Conservation (phyloP, 2,329 filamentous ascomycete genomes). For the Rhynchosporium secalis region DNA sequence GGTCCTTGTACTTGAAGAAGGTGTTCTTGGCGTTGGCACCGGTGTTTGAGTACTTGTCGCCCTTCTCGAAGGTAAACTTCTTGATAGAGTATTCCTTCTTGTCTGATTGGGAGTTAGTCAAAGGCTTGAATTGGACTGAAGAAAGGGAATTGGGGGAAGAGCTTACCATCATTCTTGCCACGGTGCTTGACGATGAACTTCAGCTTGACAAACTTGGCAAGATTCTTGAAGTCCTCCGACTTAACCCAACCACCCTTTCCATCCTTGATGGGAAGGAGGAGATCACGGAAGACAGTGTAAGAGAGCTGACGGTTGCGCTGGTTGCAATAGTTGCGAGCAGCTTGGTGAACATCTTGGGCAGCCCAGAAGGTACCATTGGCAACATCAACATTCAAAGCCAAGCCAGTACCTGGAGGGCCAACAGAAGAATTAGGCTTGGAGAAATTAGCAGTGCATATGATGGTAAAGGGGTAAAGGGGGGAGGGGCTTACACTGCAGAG, state of each 20-base stretch:
- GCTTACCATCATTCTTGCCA: constrained; percentile 44
- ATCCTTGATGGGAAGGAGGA: constrained; percentile 27
- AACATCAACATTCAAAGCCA: constrained; percentile 87
- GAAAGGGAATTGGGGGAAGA: too few relatives aligned
- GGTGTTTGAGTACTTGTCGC: constrained; percentile 43
- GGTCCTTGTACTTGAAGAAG: constrained; percentile 53
- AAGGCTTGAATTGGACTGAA: not conserved
- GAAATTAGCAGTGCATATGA: constrained; percentile 19
- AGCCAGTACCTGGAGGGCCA: constrained; percentile 49
- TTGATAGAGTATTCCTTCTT: constrained; percentile 54
- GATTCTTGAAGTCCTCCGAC: constrained; percentile 55
- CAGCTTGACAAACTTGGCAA: constrained; percentile 56
- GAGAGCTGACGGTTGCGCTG: constrained; percentile 31
- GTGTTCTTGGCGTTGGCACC: constrained; percentile 54
- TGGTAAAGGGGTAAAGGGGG: not conserved
- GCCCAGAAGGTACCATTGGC: constrained; percentile 90
- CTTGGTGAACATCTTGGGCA: constrained; percentile 41
- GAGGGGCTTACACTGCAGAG: constrained; percentile 58
- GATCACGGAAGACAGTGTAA: constrained; percentile 31
- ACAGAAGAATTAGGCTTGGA: constrained; percentile 25
- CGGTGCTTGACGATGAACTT: constrained; percentile 58
- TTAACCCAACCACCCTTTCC: constrained; percentile 22
- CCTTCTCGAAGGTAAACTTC: constrained; percentile 47
- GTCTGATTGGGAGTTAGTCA: constrained; percentile 32
- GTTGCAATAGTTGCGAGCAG: constrained; percentile 39